A percentile compares a stretch with the other conserved stretches of the same genome.
Conservation (phyloP, 108 stramenopile genomes). For the Nannochloropsis salina region DNA sequence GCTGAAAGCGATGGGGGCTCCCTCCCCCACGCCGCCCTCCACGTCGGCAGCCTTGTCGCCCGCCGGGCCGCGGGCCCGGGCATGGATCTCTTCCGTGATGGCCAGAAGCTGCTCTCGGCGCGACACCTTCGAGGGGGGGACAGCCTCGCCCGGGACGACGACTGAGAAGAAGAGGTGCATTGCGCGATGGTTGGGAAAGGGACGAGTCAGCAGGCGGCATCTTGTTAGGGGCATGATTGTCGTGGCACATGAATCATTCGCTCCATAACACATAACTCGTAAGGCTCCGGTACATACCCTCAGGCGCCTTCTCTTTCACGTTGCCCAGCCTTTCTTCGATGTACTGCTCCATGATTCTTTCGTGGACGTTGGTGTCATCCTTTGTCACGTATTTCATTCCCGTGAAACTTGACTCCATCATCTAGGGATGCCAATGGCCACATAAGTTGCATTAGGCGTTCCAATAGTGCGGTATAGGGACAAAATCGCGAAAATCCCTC, state of each 20-base stretch:
- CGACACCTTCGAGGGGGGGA: neutral
- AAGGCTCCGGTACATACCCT: neutral
- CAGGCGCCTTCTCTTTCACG: neutral
- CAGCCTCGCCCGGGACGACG: neutral
- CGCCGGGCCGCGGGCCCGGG: neutral
- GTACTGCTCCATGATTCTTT: slow-evolving; percentile 25
- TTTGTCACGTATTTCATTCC: neutral
- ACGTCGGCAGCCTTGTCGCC: neutral
- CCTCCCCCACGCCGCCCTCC: slow-evolving; percentile 10
- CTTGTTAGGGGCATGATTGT: no score
- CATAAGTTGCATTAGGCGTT: no score
- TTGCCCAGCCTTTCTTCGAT: neutral
- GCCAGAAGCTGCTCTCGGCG: neutral
- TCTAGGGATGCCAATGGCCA: neutral
- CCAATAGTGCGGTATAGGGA: no score
- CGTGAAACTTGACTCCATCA: slow-evolving; percentile 11
- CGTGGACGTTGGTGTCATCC: neutral
- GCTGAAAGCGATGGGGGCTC: slow-evolving; percentile 3
- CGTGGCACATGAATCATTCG: no score
- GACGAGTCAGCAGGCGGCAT: no score
- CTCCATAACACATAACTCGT: no score
- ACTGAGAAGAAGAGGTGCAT: no score
- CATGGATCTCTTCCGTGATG: neutral
- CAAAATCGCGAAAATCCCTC: no score
- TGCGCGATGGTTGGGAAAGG: no score